phyloP scores from a whole-genome alignment of 768 basidiomycete genomes.

The Phallus indusiatus region DNA sequence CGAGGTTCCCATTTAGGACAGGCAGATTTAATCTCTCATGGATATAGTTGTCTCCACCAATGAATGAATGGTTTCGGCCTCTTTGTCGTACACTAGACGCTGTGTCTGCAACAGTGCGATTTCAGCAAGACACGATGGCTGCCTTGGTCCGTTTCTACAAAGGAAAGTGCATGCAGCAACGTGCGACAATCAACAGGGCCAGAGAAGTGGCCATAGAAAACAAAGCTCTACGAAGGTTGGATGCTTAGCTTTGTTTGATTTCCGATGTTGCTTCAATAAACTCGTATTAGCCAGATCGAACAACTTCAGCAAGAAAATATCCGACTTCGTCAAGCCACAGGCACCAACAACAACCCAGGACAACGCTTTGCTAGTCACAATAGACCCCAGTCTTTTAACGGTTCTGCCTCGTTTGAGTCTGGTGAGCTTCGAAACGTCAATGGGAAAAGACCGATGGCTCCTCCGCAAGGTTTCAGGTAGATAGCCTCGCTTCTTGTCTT shows the following conservation, averaged over 20 bases:
- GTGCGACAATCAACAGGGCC: slow-evolving; percentile 40
- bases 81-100: slow-evolving; percentile 53
- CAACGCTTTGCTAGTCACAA: background rate
- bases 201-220: slow-evolving; percentile 40
- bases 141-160: slow-evolving; percentile 58
- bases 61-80: slow-evolving; percentile 74
- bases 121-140: slow-evolving; percentile 70
- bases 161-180: slow-evolving; percentile 46
- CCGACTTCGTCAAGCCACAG: slow-evolving; percentile 1
- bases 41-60: slow-evolving; percentile 63
- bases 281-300: slow-evolving; percentile 1
- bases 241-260: background rate
- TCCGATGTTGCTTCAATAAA: background rate
- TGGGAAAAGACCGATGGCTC: slow-evolving; percentile 54
- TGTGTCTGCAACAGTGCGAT: slow-evolving; percentile 63
- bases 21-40: background rate
- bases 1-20: slow-evolving; percentile 3
- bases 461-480: slow-evolving; percentile 22
- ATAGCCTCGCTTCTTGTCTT: background rate
- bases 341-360: background rate
- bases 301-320: slow-evolving; percentile 4
- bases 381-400: background rate
- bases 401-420: slow-evolving; percentile 17
- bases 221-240: slow-evolving; percentile 45
- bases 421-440: slow-evolving; percentile 41